phyloP scores from a whole-genome alignment of 2,329 filamentous ascomycete genomes.

The Fusarium mexicanum region DNA sequence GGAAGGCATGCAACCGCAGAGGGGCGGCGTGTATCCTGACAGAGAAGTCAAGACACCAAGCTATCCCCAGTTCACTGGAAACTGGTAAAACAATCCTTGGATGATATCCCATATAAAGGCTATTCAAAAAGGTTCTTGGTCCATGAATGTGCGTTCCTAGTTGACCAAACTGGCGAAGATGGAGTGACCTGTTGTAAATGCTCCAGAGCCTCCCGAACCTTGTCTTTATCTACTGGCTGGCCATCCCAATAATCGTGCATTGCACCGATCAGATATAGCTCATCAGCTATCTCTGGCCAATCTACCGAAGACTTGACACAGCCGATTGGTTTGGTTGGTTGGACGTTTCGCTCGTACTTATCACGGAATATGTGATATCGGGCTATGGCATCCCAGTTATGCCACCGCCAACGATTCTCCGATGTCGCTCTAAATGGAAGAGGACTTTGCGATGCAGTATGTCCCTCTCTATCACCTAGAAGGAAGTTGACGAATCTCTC shows the following conservation, averaged over 20 bases:
- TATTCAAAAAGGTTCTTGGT: neutral
- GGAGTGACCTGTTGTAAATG: neutral
- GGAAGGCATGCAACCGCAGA: neutral
- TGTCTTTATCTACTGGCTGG: neutral
- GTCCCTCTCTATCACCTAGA: neutral
- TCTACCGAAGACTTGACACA: neutral
- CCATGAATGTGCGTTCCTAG: neutral
- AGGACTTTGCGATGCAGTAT: neutral
- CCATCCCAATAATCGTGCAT: neutral
- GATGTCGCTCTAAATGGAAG: neutral
- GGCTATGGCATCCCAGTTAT: neutral
- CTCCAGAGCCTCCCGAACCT: neutral
- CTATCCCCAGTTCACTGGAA: neutral
- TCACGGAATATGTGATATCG: constrained; percentile 22
- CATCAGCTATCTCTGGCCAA: constrained; percentile 6
- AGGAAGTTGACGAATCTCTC: constrained; percentile 9
- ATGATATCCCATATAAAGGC: neutral
- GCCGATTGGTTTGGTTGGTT: neutral
- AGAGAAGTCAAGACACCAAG: neutral
- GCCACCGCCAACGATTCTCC: constrained; percentile 16
- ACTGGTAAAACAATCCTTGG: neutral
- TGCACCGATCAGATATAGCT: neutral
- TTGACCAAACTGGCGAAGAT: neutral
- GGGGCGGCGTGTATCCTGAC: neutral
- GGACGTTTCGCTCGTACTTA: neutral